A percentile compares a stretch with the other conserved stretches of the same genome.
phyloP scores from a whole-genome alignment of 441 rosid genomes.

The Gossypium aridum region DNA sequence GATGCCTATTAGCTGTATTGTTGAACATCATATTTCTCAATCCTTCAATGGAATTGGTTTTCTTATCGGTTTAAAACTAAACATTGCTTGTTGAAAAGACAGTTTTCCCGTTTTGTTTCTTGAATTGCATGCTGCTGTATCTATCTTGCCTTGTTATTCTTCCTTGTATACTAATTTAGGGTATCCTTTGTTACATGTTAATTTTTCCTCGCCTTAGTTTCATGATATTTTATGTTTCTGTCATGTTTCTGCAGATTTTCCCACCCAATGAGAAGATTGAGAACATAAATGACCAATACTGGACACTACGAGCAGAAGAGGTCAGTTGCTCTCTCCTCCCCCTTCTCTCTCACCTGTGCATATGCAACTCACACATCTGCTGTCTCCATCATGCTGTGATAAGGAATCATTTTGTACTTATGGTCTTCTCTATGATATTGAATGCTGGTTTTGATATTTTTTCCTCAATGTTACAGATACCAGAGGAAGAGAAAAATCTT shows the following conservation, averaged over 20 bases:
- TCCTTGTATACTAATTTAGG: background rate
- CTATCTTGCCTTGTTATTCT: background rate
- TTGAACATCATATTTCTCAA: background rate
- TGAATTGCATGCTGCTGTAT: background rate
- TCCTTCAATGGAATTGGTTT: background rate
- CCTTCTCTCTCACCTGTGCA: background rate
- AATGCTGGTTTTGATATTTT: background rate
- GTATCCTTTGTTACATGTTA: background rate
- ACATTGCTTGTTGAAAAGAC: background rate
- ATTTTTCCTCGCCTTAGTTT: background rate
- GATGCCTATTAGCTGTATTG: background rate
- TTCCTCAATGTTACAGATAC: conserved; percentile 35
- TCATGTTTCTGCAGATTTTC: conserved; percentile 46
- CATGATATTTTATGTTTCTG: background rate
- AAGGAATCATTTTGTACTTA: background rate
- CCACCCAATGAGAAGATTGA: conserved; percentile 63
- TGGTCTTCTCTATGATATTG: background rate
- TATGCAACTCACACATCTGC: background rate
- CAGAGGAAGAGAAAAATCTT: conserved; percentile 71
- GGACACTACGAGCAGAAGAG: conserved; percentile 84
- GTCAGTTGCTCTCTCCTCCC: conserved; percentile 20
- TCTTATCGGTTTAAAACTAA: background rate
- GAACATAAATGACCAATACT: conserved; percentile 70
- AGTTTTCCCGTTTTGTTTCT: background rate
- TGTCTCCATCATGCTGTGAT: background rate